These are phyloP conservation scores for Wickerhamomyces mucosus DNA, from an alignment of 805 yeast genomes.

Conservation along the genomic window DNA sequence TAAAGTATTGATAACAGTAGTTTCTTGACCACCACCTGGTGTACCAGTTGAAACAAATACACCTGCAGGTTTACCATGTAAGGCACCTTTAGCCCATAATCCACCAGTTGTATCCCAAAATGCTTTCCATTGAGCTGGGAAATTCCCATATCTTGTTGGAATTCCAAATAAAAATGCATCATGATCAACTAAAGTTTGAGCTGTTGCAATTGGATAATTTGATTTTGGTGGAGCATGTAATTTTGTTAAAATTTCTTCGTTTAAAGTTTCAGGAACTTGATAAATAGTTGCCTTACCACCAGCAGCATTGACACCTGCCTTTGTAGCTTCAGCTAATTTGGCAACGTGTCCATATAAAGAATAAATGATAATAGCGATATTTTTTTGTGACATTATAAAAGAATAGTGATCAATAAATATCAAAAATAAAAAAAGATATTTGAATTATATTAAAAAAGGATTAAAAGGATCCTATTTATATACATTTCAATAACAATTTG, in stretches of 20 bases:
- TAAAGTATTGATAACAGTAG: constrained; percentile 45
- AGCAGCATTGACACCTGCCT: constrained; percentile 56
- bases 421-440: too few species aligned
- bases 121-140: constrained; percentile 63
- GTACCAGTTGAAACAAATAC: constrained; percentile 59
- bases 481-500: too few species aligned
- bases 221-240: constrained; percentile 59
- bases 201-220: constrained; percentile 45
- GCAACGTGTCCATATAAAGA: constrained; percentile 75
- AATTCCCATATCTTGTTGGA: constrained; percentile 67
- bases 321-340: constrained; percentile 54
- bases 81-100: constrained; percentile 59
- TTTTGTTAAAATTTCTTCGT: constrained; percentile 45
- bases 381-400: background rate
- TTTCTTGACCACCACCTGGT: constrained; percentile 65
- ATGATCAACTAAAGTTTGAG: constrained; percentile 43
- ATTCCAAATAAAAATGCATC: constrained; percentile 68
- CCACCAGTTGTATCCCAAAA: constrained; percentile 71
- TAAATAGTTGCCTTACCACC: constrained; percentile 63
- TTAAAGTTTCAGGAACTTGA: constrained; percentile 73
- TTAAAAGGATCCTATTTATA: too few species aligned
- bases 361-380: constrained; percentile 52
- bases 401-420: too few species aligned
- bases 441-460: too few species aligned
- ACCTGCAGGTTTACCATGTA: constrained; percentile 63